Conservation (phyloP, 1,284 basidiomycete species). For the Ganoderma boninense region DNA sequence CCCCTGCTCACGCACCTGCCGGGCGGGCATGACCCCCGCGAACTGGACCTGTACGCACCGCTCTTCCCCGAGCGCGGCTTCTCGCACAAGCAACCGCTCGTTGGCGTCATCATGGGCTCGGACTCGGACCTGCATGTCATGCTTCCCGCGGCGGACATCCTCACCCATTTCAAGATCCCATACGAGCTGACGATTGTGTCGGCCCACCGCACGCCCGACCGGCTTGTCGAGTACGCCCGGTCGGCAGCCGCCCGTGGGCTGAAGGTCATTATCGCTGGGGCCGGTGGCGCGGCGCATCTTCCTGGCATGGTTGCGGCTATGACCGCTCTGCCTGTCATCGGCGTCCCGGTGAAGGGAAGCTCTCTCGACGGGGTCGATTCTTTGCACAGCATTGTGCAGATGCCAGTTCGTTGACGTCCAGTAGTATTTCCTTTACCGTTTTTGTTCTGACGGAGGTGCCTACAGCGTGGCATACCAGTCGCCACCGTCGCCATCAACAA, state of each 20-base stretch:
- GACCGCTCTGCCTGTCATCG: constrained; percentile 93
- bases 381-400: constrained; percentile 97
- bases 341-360: constrained; percentile 97
- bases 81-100: constrained; percentile 80
- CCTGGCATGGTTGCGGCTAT: constrained; percentile 98
- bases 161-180: constrained; percentile 85
- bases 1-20: constrained; percentile 76
- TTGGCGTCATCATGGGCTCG: constrained; percentile 98
- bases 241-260: constrained; percentile 81
- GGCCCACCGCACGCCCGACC: constrained; percentile 93
- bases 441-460: constrained; percentile 19
- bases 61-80: constrained; percentile 51
- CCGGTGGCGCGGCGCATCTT: constrained; percentile 96
- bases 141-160: constrained; percentile 88
- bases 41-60: constrained; percentile 68
- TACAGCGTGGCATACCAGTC: constrained; percentile 92
- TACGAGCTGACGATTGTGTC: constrained; percentile 97
- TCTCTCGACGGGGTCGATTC: constrained; percentile 96
- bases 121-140: constrained; percentile 98
- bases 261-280: constrained; percentile 90
- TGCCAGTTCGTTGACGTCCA: constrained; percentile 78
- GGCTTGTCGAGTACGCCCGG: constrained; percentile 87
- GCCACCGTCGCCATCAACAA: constrained; percentile 99
- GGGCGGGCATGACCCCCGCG: constrained; percentile 52
- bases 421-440: background rate